Evolutionary conservation across 1,284 basidiomycete species (phyloP), one percentile per base, ranked within the genome.

Genomic region (Puccinia novopanici): DNA sequence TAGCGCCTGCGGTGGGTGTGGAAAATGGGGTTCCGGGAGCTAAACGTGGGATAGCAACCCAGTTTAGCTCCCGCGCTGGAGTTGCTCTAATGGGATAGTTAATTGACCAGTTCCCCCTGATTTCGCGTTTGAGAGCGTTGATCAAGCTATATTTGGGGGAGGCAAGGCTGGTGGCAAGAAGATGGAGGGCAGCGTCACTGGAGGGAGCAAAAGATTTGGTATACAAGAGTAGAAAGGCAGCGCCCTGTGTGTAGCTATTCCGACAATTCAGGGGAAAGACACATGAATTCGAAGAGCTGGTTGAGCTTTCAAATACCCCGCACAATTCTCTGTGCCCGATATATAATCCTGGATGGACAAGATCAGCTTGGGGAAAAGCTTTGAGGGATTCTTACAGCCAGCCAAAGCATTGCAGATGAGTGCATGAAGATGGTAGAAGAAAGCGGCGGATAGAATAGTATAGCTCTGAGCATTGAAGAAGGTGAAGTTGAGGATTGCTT

Each of bases 211-310:
- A 91, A 0, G 93, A 92, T 83, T 91, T 92, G 15, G 91, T 88
- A 86, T 92, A 95, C 8, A 45, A 15, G 45, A 45, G 45, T 15
- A 45, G 45, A 52, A 98, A 89, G 0, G 96, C 97, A 9, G 94
- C 91, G 0, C 97, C 96, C 86, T 99, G 97, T 2, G 95, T 90
- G 82, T 90, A 92, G 24, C 93, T 95, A 24, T 96, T 94, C 22
- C 96, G 89, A 42, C 92, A 88, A 2, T 93, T 89, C 81, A 97
- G 96, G 93, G 84, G 95, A 98, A 63, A 98, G 89, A 0, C 92
- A 92, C 88, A 93, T 92, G 12, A 90, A 86, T 75, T 98, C 93
- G 86, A 95, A 95, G 30, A 92, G 87, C 15, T 88, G 87, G 84
- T 98, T 95, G 37, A 96, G 86, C 22, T 87, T 86, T 2, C 85